These are phyloP conservation scores for Prunus mongolica DNA, from an alignment of 306 rosid genomes.

Conservation along the genomic window DNA sequence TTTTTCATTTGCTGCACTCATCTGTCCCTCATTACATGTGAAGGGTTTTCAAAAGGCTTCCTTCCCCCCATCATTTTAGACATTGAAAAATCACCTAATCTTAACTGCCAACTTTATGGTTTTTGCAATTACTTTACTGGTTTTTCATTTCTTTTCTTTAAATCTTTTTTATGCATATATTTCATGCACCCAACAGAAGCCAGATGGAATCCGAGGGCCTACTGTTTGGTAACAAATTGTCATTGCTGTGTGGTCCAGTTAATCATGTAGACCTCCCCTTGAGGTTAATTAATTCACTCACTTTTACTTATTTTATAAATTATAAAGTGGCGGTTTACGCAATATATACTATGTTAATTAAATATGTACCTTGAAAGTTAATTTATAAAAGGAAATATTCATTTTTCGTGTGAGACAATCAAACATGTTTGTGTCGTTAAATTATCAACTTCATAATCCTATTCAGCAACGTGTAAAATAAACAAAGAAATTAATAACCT, in stretches of 20 bases:
- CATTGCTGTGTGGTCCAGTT: background rate
- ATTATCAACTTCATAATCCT: background rate
- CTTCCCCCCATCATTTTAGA: background rate
- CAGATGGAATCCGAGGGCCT: background rate
- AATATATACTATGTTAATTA: too few species aligned
- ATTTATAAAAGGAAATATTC: too few species aligned
- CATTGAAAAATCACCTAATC: conserved; percentile 9
- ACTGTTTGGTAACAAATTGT: background rate
- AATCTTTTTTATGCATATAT: background rate
- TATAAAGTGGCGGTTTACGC: too few species aligned
- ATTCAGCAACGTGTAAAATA: background rate
- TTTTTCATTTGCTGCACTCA: background rate
- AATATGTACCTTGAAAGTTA: too few species aligned
- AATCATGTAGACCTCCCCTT: background rate
- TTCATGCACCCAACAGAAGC: background rate
- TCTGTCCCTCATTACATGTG: conserved; percentile 13
- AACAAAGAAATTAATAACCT: background rate
- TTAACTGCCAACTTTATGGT: conserved; percentile 12
- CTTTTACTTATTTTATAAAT: too few species aligned
- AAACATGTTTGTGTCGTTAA: background rate
- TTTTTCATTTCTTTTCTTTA: background rate
- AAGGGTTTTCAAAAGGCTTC: conserved; percentile 10
- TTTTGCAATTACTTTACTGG: background rate
- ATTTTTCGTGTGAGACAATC: background rate
- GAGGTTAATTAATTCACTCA: background rate